phyloP scores from a whole-genome alignment of 2,329 filamentous ascomycete species.

The Colletotrichum shisoi region DNA sequence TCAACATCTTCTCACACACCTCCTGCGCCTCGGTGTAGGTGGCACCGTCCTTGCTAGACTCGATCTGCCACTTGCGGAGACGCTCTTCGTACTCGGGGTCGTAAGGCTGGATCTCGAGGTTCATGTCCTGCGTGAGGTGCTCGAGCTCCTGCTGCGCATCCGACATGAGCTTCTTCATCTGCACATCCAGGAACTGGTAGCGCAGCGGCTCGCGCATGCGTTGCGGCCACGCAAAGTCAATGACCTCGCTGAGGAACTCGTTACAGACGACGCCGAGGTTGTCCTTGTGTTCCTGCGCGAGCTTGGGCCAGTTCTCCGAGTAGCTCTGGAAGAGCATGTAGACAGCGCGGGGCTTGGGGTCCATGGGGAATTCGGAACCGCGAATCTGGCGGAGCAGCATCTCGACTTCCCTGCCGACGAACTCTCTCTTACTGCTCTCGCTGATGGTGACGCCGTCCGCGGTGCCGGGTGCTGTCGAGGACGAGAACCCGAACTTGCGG shows the following conservation, averaged over 20 bases:
- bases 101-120: constrained; percentile 62
- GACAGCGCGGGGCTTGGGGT: constrained; percentile 61
- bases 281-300: constrained; percentile 63
- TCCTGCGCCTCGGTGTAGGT: constrained; percentile 61
- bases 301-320: constrained; percentile 60
- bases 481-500: constrained; percentile 57
- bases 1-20: constrained; percentile 64
- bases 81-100: constrained; percentile 63
- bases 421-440: constrained; percentile 56
- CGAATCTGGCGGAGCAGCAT: constrained; percentile 59
- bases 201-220: constrained; percentile 62
- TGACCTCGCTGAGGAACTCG: constrained; percentile 61
- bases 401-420: constrained; percentile 59
- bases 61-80: constrained; percentile 57
- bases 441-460: constrained; percentile 44
- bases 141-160: constrained; percentile 57
- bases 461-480: constrained; percentile 36
- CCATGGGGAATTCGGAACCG: constrained; percentile 61
- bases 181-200: constrained; percentile 58
- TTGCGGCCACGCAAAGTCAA: constrained; percentile 59
- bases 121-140: constrained; percentile 59
- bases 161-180: constrained; percentile 58
- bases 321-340: constrained; percentile 65
- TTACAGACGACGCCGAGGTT: constrained; percentile 63
- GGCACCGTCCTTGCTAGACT: constrained; percentile 54